Percentiles rank a stretch among this genome's conserved stretches.
Evolutionary conservation across 1,284 basidiomycete species (phyloP).

Genomic region (Kalmanozyma brasiliensis): DNA sequence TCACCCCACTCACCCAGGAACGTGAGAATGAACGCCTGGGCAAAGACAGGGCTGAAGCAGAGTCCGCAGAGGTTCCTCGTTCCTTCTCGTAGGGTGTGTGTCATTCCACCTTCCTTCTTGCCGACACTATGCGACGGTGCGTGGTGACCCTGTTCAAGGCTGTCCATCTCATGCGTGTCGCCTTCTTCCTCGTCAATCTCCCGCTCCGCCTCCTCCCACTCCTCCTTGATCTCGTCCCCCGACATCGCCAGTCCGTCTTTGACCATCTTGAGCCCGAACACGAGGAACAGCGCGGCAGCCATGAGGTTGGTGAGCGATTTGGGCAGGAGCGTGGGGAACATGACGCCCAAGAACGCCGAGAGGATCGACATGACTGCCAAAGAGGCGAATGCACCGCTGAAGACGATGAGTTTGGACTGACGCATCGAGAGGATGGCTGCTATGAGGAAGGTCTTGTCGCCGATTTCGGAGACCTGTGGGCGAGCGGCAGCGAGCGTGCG

Average conservation of each 20-base stretch:
- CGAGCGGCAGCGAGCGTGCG: too few species aligned
- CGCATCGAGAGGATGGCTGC: slow-evolving; percentile 96
- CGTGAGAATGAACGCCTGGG: slow-evolving; percentile 92
- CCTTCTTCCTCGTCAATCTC: slow-evolving; percentile 81
- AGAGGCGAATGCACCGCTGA: slow-evolving; percentile 86
- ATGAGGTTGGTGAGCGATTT: slow-evolving; percentile 77
- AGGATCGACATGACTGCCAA: slow-evolving; percentile 81
- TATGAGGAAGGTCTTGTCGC: slow-evolving; percentile 98
- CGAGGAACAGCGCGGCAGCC: slow-evolving; percentile 74
- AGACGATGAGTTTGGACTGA: slow-evolving; percentile 85
- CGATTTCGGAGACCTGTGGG: slow-evolving; percentile 70
- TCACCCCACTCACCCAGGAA: slow-evolving; percentile 99
- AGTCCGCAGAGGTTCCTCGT: slow-evolving; percentile 83
- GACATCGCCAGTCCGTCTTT: slow-evolving; percentile 54
- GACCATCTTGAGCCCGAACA: slow-evolving; percentile 62
- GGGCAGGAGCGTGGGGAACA: slow-evolving; percentile 62
- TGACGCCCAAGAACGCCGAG: slow-evolving; percentile 62
- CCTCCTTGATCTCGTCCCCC: slow-evolving; percentile 71
- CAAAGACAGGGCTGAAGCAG: slow-evolving; percentile 89
- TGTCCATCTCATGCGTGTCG: slow-evolving; percentile 78
- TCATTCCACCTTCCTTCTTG: background rate
- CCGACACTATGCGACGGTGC: background rate
- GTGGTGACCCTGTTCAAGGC: slow-evolving; percentile 38
- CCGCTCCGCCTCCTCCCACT: slow-evolving; percentile 77
- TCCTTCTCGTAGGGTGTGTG: slow-evolving; percentile 72